Evolutionary conservation across 305 asterid genomes (phyloP).

Genomic region (Solanum hybrid): DNA sequence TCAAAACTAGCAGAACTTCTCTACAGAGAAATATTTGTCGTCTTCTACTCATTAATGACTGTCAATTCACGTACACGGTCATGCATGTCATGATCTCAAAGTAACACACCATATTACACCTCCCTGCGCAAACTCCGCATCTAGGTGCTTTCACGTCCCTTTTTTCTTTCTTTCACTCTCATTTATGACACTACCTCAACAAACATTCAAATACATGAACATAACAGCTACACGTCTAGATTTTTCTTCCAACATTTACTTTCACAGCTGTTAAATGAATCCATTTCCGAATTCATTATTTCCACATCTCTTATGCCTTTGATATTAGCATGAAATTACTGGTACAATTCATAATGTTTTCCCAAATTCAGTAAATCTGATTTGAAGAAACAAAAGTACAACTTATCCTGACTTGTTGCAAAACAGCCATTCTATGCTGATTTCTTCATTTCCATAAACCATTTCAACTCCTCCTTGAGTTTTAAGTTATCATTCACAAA

Average conservation of each 20-base stretch:
- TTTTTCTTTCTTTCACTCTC: background rate
- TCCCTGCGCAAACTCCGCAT: background rate
- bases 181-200: background rate
- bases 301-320: background rate
- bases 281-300: background rate
- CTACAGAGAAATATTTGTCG: background rate
- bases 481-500: background rate
- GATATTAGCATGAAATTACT: background rate
- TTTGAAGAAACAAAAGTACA: background rate
- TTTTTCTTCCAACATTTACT: constrained; percentile 4
- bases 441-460: background rate
- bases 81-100: background rate
- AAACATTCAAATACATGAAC: background rate
- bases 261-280: background rate
- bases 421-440: background rate
- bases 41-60: background rate
- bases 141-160: background rate
- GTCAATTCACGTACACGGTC: background rate
- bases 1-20: background rate
- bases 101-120: background rate
- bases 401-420: background rate
- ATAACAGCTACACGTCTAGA: background rate
- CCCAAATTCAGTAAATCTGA: background rate
- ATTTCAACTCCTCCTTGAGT: background rate
- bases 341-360: background rate